Percentiles rank a stretch among this genome's conserved stretches.
phyloP scores from a whole-genome alignment of 208 protist species.

The Crithidia bombi region DNA sequence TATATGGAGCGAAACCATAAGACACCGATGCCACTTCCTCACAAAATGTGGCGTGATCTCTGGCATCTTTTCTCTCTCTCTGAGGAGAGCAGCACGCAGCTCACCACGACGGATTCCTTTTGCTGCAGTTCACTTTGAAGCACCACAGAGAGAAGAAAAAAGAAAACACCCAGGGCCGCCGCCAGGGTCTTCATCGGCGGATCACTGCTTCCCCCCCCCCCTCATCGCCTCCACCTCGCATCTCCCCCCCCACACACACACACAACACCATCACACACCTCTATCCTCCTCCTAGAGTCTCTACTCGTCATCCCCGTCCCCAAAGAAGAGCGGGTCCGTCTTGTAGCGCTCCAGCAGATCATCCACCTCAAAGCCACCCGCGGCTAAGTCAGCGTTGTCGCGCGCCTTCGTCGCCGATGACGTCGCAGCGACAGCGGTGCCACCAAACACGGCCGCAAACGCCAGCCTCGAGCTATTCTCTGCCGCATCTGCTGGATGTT shows the following conservation, averaged over 20 bases:
- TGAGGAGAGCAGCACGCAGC: too few relatives aligned
- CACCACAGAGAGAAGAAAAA: not conserved
- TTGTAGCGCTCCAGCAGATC: slow-evolving; percentile 20
- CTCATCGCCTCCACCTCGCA: too few relatives aligned
- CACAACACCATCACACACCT: slow-evolving; percentile 29
- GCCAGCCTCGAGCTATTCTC: slow-evolving; percentile 14
- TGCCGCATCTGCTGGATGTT: not conserved
- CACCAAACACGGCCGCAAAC: slow-evolving; percentile 26
- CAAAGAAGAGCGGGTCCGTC: slow-evolving; percentile 20
- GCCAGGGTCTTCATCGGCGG: too few relatives aligned
- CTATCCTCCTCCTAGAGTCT: too few relatives aligned
- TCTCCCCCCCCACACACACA: slow-evolving; percentile 8
- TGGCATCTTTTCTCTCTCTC: too few relatives aligned
- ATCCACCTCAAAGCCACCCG: slow-evolving; percentile 23
- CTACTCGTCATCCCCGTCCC: slow-evolving; percentile 18
- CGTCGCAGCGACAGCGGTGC: not conserved
- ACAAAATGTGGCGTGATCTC: too few relatives aligned
- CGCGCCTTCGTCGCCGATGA: not conserved
- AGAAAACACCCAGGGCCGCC: too few relatives aligned
- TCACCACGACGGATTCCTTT: too few relatives aligned
- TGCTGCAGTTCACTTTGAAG: too few relatives aligned
- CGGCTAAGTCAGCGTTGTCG: not conserved
- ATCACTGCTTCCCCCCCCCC: too few relatives aligned
- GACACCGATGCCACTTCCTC: too few relatives aligned
- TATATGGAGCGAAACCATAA: too few relatives aligned